Evolutionary conservation across 495 filamentous ascomycete species (phyloP), one percentile per base, ranked within the genome.

Genomic region (Ascodesmis nigricans): DNA sequence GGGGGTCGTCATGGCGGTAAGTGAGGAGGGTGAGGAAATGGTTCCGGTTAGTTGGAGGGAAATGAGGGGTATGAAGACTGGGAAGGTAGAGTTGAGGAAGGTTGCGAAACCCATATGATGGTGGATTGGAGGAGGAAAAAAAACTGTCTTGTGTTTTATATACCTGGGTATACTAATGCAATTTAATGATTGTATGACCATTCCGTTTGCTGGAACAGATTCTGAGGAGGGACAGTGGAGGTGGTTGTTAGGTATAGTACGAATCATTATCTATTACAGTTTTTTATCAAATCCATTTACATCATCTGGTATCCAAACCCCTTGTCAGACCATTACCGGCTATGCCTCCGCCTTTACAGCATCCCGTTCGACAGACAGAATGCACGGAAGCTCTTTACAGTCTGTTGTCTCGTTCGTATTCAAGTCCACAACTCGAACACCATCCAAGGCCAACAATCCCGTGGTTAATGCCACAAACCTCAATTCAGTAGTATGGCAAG

Each of bases 31-130:
- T 0, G 83, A 87, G 53, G 65, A 69, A 53, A 84, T 95, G 76
- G 73, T 73, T 45, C 84, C 87, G 8, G 66, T 90, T 18, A 90
- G 71, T 53, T 97, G 87, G 87, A 80, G 76, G 61, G 82, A 95
- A 53, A 84, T 91, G 58, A 65, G 64, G 38, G 82, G 91, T 58
- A 70, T 75, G 5, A 64, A 67, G 33, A 91, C 76, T n/a, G 83
- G 81, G 6, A 33, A 57, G 31, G 67, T 61, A 38, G 87, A 97
- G 63, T 57, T 54, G 43, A 72, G 87, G 55, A 97, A 97, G 60
- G 84, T 93, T 40, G 87, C 84, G 16, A 77, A 87, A 54, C 87
- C 84, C 2, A 76, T 82, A 42, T 92, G 66, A 78, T n/a, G n/a
- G n/a, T n/a, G n/a, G n/a, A n/a, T n/a, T n/a, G n/a, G n/a, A n/a